A percentile compares a stretch with the other conserved stretches of the same genome.
phyloP scores from a whole-genome alignment of 1,139 yeast species.

The Hyphopichia wangnamkhiaoensis region DNA sequence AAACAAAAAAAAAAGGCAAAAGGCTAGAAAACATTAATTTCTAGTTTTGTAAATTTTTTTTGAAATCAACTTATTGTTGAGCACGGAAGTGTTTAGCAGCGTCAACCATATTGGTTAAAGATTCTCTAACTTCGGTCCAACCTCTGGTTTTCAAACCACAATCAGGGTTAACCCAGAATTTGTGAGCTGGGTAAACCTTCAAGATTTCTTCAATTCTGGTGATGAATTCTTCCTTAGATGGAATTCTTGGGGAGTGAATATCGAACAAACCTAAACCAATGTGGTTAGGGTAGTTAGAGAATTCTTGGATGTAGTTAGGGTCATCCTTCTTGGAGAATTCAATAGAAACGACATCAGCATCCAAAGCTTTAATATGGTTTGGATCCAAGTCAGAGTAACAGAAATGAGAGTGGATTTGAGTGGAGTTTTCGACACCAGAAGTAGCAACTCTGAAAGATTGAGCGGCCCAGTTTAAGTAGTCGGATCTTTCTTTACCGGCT shows the following conservation, averaged over 20 bases:
- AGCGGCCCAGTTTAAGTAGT: slow-evolving; percentile 98
- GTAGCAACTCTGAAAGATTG: slow-evolving; percentile 99
- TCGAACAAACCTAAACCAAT: slow-evolving; percentile 99
- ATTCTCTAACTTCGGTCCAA: slow-evolving; percentile 83
- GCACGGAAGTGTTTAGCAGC: slow-evolving; percentile 97
- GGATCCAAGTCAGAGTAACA: slow-evolving; percentile 99
- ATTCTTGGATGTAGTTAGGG: slow-evolving; percentile 96
- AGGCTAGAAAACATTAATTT: background rate
- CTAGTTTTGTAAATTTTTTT: background rate
- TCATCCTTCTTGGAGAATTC: slow-evolving; percentile 99
- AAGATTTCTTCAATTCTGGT: slow-evolving; percentile 91
- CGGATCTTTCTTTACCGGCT: slow-evolving; percentile 95
- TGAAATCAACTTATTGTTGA: slow-evolving; percentile 35
- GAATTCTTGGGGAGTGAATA: slow-evolving; percentile 99
- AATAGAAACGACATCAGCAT: slow-evolving; percentile 98
- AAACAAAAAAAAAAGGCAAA: background rate
- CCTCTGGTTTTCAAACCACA: slow-evolving; percentile 99
- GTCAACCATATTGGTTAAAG: slow-evolving; percentile 96
- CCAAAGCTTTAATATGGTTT: slow-evolving; percentile 98
- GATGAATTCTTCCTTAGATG: slow-evolving; percentile 94
- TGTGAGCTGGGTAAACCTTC: slow-evolving; percentile 95
- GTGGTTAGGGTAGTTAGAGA: slow-evolving; percentile 98
- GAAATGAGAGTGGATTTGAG: slow-evolving; percentile 99
- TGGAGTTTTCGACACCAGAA: slow-evolving; percentile 91
- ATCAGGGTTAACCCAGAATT: slow-evolving; percentile 99